These are phyloP conservation scores for Coffea humblotiana DNA, from an alignment of 305 asterid species.

Conservation along the genomic window DNA sequence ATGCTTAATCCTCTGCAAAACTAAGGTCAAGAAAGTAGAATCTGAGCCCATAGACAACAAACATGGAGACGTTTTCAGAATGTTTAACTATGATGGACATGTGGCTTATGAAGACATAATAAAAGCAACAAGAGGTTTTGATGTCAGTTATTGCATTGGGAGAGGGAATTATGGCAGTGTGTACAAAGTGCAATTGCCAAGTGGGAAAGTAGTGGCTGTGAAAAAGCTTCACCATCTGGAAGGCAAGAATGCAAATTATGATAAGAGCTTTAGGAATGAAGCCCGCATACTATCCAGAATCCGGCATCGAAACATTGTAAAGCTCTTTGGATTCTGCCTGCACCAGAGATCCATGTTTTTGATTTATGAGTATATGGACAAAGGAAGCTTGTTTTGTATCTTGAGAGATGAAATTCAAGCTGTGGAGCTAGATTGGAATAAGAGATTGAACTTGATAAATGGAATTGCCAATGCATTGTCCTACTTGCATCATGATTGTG, in stretches of 20 bases:
- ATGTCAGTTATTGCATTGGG: conserved; percentile 28
- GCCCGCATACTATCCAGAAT: conserved; percentile 28
- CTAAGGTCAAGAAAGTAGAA: not conserved
- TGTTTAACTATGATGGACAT: conserved; percentile 35
- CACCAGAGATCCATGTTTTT: conserved; percentile 26
- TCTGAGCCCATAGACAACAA: not conserved
- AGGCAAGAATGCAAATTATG: conserved; percentile 2
- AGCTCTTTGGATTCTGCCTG: conserved; percentile 33
- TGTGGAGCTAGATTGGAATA: conserved; percentile 25
- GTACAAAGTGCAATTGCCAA: conserved; percentile 24
- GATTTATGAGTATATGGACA: conserved; percentile 35
- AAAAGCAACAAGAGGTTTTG: conserved; percentile 33
- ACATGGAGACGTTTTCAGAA: conserved; percentile 17
- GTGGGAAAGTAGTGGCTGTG: conserved; percentile 34
- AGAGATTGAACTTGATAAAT: conserved; percentile 29
- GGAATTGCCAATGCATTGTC: conserved; percentile 35
- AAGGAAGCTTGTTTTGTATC: conserved; percentile 25
- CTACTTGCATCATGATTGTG: conserved; percentile 35
- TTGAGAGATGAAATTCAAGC: conserved; percentile 26
- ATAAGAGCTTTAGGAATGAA: conserved; percentile 30
- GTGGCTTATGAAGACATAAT: conserved; percentile 32
- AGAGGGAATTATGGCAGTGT: conserved; percentile 41
- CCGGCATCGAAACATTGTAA: conserved; percentile 36
- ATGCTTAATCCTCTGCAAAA: too few species aligned
- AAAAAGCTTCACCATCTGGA: conserved; percentile 36